A percentile compares a stretch with the other conserved stretches of the same genome.
Evolutionary conservation across 768 basidiomycete genomes (phyloP).

Genomic region (Termitomyces sp.): DNA sequence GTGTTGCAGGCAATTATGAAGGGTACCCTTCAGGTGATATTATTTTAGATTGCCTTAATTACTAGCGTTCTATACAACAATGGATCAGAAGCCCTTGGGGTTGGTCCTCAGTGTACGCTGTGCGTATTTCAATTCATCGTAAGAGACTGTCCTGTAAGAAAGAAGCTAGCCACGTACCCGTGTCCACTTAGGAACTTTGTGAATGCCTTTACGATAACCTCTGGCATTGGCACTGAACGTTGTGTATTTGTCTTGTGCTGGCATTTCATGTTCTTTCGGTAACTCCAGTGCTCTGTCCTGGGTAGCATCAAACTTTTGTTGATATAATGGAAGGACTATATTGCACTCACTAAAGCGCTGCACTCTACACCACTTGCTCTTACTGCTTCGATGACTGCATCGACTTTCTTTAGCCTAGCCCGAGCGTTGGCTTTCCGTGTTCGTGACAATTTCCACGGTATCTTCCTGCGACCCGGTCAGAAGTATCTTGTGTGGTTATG

Average conservation of each 20-base stretch:
- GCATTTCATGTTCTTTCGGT: conserved; percentile 94
- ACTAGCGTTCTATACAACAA: conserved; percentile 12
- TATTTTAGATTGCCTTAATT: conserved; percentile 46
- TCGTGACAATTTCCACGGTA: conserved; percentile 86
- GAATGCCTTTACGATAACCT: conserved; percentile 91
- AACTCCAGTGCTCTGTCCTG: conserved; percentile 74
- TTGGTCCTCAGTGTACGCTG: conserved; percentile 85
- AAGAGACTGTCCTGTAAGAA: neutral
- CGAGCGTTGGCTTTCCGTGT: conserved; percentile 93
- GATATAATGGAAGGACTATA: neutral
- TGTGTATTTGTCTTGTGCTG: conserved; percentile 91
- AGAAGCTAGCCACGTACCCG: conserved; percentile 47
- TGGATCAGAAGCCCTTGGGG: conserved; percentile 82
- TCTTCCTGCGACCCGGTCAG: conserved; percentile 61
- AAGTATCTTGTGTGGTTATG: neutral
- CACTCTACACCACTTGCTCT: conserved; percentile 77
- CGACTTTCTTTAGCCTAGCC: conserved; percentile 85
- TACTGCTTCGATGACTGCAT: conserved; percentile 88
- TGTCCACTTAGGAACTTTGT: conserved; percentile 98
- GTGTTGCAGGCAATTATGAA: conserved; percentile 59
- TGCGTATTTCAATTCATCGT: conserved; percentile 1
- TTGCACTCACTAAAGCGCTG: conserved; percentile 59
- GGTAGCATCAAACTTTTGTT: neutral
- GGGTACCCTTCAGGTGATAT: conserved; percentile 75
- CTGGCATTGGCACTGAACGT: conserved; percentile 64